These are phyloP conservation scores for Colletotrichum trifolii DNA, from an alignment of 2,329 filamentous ascomycete species.

Conservation along the genomic window DNA sequence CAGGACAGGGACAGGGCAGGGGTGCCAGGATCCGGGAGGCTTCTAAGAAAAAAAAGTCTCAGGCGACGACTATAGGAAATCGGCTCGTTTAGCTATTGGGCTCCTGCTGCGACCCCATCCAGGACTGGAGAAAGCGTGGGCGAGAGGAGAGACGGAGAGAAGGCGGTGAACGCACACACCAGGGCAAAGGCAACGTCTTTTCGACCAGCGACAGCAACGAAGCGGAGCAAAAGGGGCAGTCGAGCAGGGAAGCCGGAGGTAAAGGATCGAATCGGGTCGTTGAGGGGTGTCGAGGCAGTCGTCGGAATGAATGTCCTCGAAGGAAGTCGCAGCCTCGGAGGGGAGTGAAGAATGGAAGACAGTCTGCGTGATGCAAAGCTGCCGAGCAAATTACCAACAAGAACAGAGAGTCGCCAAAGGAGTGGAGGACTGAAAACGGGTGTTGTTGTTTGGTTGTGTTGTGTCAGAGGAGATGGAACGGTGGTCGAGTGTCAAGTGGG, in stretches of 20 bases:
- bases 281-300: slow-evolving; percentile 16
- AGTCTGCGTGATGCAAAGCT: background rate
- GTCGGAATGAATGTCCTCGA: background rate
- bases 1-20: slow-evolving; percentile 35
- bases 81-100: slow-evolving; percentile 35
- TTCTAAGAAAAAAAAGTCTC: slow-evolving; percentile 33
- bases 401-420: slow-evolving; percentile 32
- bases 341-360: slow-evolving; percentile 4
- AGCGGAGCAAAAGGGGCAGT: slow-evolving; percentile 29
- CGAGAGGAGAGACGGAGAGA: slow-evolving; percentile 28
- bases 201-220: slow-evolving; percentile 34
- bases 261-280: slow-evolving; percentile 30
- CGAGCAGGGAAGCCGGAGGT: slow-evolving; percentile 33
- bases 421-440: slow-evolving; percentile 13
- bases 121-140: slow-evolving; percentile 24
- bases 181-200: slow-evolving; percentile 32
- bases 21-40: slow-evolving; percentile 36
- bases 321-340: background rate
- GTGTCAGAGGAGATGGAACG: background rate
- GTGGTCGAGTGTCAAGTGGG: no score
- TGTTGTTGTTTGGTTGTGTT: slow-evolving; percentile 9
- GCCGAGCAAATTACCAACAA: slow-evolving; percentile 24
- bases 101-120: slow-evolving; percentile 32
- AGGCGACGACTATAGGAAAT: slow-evolving; percentile 33
- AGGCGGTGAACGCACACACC: slow-evolving; percentile 36